Evolutionary conservation across 2,329 filamentous ascomycete species (phyloP).

Genomic region (Pestalotiopsis sp.): DNA sequence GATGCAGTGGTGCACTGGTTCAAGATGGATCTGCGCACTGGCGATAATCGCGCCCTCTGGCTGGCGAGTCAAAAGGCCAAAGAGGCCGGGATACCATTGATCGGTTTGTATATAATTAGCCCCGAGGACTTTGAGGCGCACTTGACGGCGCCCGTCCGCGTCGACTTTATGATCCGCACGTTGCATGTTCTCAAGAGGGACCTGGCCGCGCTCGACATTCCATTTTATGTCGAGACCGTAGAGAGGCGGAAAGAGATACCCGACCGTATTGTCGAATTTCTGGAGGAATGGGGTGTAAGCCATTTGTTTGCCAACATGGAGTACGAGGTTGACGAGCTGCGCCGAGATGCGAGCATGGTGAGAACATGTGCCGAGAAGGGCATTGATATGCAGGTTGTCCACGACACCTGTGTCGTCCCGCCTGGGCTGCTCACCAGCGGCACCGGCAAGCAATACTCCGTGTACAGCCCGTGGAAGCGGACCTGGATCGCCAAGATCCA

Average conservation of each 20-base stretch:
- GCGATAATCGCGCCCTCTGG: conserved; percentile 74
- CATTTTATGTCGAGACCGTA: conserved; percentile 74
- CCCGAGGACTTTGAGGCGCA: conserved; percentile 87
- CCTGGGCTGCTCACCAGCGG: conserved; percentile 71
- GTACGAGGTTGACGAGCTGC: conserved; percentile 88
- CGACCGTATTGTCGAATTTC: conserved; percentile 63
- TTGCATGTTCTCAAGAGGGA: conserved; percentile 67
- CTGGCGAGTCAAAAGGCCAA: conserved; percentile 69
- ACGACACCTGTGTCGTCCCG: conserved; percentile 82
- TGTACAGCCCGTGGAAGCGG: conserved; percentile 83
- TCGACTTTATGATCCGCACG: conserved; percentile 81
- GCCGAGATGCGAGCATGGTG: conserved; percentile 72
- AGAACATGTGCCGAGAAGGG: conserved; percentile 61
- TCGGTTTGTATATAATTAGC: conserved; percentile 78
- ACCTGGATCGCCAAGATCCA: conserved; percentile 77
- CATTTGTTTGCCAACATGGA: conserved; percentile 85
- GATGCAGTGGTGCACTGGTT: conserved; percentile 86
- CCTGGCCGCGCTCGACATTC: conserved; percentile 72
- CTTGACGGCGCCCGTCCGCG: conserved; percentile 68
- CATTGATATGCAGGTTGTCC: conserved; percentile 70
- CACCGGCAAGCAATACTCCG: conserved; percentile 76
- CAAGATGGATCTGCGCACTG: conserved; percentile 75
- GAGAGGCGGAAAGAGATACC: conserved; percentile 66
- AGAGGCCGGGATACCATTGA: conserved; percentile 68
- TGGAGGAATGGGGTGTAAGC: conserved; percentile 71